phyloP scores from a whole-genome alignment of 2,329 filamentous ascomycete species.

The Zymoseptoria tritici region DNA sequence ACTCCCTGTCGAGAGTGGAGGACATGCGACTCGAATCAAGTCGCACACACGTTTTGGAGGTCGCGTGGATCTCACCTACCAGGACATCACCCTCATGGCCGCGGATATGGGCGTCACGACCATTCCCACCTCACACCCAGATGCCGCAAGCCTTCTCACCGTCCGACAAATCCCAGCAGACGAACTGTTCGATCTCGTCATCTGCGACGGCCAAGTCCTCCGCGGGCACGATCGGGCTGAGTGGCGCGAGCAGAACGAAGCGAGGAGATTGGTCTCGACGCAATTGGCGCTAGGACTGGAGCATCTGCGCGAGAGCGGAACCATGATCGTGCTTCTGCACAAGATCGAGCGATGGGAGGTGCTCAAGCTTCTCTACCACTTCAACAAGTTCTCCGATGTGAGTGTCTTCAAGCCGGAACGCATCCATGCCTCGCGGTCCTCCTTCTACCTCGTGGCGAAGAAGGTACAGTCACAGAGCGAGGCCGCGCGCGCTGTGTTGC shows the following conservation, averaged over 20 bases:
- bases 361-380: constrained; percentile 6
- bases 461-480: constrained; percentile 8
- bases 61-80: constrained; percentile 22
- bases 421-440: constrained; percentile 15
- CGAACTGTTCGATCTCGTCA: constrained; percentile 36
- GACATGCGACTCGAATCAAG: neutral
- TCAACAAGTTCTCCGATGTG: constrained; percentile 13
- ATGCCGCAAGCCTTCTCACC: constrained; percentile 8
- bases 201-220: constrained; percentile 44
- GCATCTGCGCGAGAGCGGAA: constrained; percentile 41
- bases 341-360: constrained; percentile 33
- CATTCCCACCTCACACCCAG: constrained; percentile 17
- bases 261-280: constrained; percentile 13
- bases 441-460: constrained; percentile 20
- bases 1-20: neutral
- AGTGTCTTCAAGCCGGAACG: constrained; percentile 17
- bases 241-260: constrained; percentile 26
- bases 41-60: constrained; percentile 15
- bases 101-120: constrained; percentile 28
- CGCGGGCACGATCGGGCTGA: constrained; percentile 20
- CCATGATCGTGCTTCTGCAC: constrained; percentile 47
- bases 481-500: constrained; percentile 1
- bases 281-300: constrained; percentile 44
- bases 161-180: constrained; percentile 5
- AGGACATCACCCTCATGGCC: constrained; percentile 49